These are phyloP conservation scores for Chalciporus chontae DNA, from an alignment of 768 basidiomycete species.

Conservation along the genomic window DNA sequence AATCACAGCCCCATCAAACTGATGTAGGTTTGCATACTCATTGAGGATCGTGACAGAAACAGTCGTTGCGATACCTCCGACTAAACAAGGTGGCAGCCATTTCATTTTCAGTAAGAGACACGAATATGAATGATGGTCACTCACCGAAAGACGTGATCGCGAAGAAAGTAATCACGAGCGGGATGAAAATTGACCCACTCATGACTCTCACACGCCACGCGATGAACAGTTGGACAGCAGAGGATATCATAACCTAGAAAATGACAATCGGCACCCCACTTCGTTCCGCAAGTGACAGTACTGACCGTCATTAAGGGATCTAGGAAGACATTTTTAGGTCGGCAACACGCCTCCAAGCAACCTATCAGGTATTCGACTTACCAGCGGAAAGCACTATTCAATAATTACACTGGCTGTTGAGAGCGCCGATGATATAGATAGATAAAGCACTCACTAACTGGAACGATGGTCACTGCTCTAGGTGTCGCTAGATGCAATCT, in stretches of 20 bases:
- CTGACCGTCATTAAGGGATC: constrained; percentile 48
- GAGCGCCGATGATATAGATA: too few relatives aligned
- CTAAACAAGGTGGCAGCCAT: constrained; percentile 13
- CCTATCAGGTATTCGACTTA: too few relatives aligned
- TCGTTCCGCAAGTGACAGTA: too few relatives aligned
- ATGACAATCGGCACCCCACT: neutral
- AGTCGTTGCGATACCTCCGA: constrained; percentile 33
- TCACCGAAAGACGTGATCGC: constrained; percentile 8
- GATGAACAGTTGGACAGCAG: constrained; percentile 46
- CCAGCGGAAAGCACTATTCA: constrained; percentile 13
- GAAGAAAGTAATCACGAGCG: constrained; percentile 20
- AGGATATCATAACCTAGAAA: constrained; percentile 41
- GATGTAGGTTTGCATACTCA: constrained; percentile 32
- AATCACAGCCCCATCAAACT: constrained; percentile 32
- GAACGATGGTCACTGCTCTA: neutral
- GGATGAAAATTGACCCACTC: constrained; percentile 27
- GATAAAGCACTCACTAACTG: neutral
- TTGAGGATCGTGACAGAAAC: constrained; percentile 29
- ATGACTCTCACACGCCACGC: constrained; percentile 40
- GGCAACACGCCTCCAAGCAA: too few relatives aligned
- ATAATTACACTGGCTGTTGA: too few relatives aligned
- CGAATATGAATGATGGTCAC: neutral
- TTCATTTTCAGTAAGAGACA: neutral
- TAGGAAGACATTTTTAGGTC: constrained; percentile 13
- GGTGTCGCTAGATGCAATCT: constrained; percentile 17